These are phyloP conservation scores for Epichloe sp. DNA, from an alignment of 2,329 filamentous ascomycete species.

Conservation along the genomic window DNA sequence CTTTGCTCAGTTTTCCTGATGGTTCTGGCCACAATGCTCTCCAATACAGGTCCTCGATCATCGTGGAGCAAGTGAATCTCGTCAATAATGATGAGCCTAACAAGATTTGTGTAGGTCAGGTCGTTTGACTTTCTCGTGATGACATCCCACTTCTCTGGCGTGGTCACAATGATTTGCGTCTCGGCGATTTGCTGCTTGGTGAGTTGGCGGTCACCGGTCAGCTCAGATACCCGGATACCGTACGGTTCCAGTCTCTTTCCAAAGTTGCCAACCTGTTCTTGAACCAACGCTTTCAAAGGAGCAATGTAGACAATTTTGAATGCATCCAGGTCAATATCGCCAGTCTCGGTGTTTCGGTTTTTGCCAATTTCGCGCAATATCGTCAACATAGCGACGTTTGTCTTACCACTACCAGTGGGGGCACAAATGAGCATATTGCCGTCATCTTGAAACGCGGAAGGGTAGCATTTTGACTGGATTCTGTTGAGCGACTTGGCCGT, in stretches of 20 bases:
- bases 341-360: constrained; percentile 76
- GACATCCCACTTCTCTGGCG: constrained; percentile 97
- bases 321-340: constrained; percentile 87
- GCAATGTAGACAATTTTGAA: constrained; percentile 99
- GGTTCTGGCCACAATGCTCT: constrained; percentile 91
- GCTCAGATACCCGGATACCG: constrained; percentile 83
- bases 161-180: constrained; percentile 96
- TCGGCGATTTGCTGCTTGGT: constrained; percentile 98
- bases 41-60: constrained; percentile 88
- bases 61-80: constrained; percentile 97
- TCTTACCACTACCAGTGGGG: constrained; percentile 94
- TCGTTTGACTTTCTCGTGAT: constrained; percentile 97
- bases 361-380: constrained; percentile 96
- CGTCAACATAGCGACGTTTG: constrained; percentile 94
- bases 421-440: constrained; percentile 97
- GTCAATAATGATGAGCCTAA: constrained; percentile 89
- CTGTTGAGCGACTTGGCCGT: constrained; percentile 80
- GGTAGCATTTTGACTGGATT: constrained; percentile 88
- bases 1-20: constrained; percentile 90
- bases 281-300: constrained; percentile 85
- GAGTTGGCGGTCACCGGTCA: constrained; percentile 94
- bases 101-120: constrained; percentile 92
- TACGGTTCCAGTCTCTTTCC: constrained; percentile 82
- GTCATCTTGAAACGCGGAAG: constrained; percentile 81
- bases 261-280: constrained; percentile 97